Evolutionary conservation across 768 basidiomycete species (phyloP).

Genomic region (Amanita thiersii): DNA sequence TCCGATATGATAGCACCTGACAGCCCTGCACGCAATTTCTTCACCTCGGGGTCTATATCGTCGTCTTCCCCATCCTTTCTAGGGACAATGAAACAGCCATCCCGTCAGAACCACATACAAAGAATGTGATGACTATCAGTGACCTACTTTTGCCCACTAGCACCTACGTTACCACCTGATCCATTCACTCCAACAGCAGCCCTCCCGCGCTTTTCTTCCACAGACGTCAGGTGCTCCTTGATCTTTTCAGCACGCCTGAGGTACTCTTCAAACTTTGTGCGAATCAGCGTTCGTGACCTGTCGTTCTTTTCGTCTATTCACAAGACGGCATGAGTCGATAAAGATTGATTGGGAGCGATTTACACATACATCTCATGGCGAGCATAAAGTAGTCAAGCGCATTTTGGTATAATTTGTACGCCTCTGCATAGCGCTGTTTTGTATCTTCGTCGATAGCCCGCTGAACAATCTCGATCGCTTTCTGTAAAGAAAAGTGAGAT

Average conservation of each 20-base stretch:
- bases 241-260: conserved; percentile 85
- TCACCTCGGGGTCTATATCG: conserved; percentile 84
- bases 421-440: conserved; percentile 89
- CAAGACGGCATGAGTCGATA: conserved; percentile 1
- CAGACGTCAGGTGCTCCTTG: conserved; percentile 67
- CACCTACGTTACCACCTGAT: conserved; percentile 27
- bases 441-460: conserved; percentile 89
- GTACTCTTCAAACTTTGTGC: conserved; percentile 85
- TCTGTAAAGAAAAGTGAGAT: conserved; percentile 17
- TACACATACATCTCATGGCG: conserved; percentile 75
- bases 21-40: conserved; percentile 92
- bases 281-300: conserved; percentile 80
- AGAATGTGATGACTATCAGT: neutral
- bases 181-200: conserved; percentile 44
- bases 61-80: conserved; percentile 52
- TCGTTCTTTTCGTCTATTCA: conserved; percentile 86
- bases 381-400: conserved; percentile 98
- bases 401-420: conserved; percentile 93
- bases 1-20: conserved; percentile 85
- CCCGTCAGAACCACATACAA: conserved; percentile 1
- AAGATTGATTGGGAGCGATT: neutral
- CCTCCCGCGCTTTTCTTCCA: conserved; percentile 55
- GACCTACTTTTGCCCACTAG: conserved; percentile 40
- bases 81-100: neutral
- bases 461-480: conserved; percentile 86